Conservation (phyloP, 306 rosid species). For the Cucurbita maxima region DNA sequence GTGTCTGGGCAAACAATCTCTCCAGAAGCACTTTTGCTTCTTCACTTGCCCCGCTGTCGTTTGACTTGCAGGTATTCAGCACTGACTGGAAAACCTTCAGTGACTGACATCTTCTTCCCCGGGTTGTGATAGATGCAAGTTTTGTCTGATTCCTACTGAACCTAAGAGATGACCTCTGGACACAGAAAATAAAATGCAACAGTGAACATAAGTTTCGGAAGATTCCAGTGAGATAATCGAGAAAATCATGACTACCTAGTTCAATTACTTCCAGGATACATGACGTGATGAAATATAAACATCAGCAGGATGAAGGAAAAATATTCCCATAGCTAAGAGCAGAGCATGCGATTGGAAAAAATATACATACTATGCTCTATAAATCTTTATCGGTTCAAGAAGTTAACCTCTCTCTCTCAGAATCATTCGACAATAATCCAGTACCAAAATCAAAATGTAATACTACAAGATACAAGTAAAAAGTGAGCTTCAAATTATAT, state of each 20-base stretch:
- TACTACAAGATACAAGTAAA: background rate
- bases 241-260: background rate
- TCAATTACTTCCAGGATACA: background rate
- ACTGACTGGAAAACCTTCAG: slow-evolving; percentile 30
- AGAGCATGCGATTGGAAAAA: background rate
- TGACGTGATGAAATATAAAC: background rate
- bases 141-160: slow-evolving; percentile 19
- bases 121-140: slow-evolving; percentile 11
- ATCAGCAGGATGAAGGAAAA: background rate
- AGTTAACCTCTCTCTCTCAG: background rate
- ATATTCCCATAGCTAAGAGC: background rate
- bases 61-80: slow-evolving; percentile 24
- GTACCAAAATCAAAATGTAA: background rate
- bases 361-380: background rate
- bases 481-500: background rate
- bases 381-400: background rate
- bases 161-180: slow-evolving; percentile 40
- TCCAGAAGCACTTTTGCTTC: slow-evolving; percentile 72
- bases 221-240: background rate
- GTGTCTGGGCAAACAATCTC: slow-evolving; percentile 68
- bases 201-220: background rate
- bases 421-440: background rate
- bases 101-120: slow-evolving; percentile 13
- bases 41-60: slow-evolving; percentile 45
- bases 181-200: slow-evolving; percentile 20